Evolutionary conservation across 2,329 filamentous ascomycete species (phyloP), one percentile per base, ranked within the genome.

Genomic region (Sarocladium brachiariae): DNA sequence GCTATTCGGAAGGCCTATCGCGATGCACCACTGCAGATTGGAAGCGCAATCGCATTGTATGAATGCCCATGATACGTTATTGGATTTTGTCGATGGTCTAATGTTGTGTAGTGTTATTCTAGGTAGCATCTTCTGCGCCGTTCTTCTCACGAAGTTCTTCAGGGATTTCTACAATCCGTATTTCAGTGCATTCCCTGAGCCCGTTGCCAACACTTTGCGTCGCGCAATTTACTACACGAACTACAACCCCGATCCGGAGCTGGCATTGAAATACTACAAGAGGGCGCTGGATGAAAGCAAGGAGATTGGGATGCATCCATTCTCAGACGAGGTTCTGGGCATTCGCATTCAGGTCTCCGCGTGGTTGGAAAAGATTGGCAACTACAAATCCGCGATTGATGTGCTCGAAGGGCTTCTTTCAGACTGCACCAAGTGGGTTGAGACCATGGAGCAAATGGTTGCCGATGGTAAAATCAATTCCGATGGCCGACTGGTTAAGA

Each of bases 261-360:
- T 86, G 50, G 91, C 92, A 1, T 74, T 95, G 53, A 86, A 89
- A 58, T 89, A 89, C 65, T 97, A 96, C 65, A 84, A 84, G 59
- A 78, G 86, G 56, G 90, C 91, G 2, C 73, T 97, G 52, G 75
- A 83, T 55, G 76, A 86, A 49, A 89, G 89, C 52, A 72, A 83
- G 47, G 83, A 89, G 60, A 63, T 86, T 48, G 82, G 83, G 0
- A 80, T 99, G 71, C 89, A 97, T 62, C 89, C 88, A 0, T 95
- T 91, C 64, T 91, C 87, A 3, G 87, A 96, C 59, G 91, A 96
- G 64, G 84, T 96, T 30, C 76, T 96, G 58, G 93, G 93, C 8
- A 83, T 97, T 49, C 89, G 90, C 62, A 84, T 97, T 48, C 83
- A 91, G 63, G 75, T 95, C 8, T 83, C 89, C 1, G 77, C 78